Evolutionary conservation across 2,329 filamentous ascomycete genomes (phyloP), one percentile per base, ranked within the genome.

Genomic region (Cadophora sp.): DNA sequence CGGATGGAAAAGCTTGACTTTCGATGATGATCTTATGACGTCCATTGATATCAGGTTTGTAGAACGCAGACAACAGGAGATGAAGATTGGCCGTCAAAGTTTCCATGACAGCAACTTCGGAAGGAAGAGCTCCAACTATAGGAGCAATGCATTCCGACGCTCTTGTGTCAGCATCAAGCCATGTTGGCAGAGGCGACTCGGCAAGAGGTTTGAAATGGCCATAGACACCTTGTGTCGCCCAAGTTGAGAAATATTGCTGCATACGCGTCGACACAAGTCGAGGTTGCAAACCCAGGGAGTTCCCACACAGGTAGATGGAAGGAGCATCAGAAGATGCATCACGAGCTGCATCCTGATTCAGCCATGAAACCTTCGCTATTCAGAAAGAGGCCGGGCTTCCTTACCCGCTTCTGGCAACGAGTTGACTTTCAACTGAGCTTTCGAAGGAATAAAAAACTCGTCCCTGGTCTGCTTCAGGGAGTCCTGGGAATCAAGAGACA

Each of bases 41-140:
- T 24, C 81, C 80, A 48, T 80, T 80, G 80, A 85, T 73, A 8
- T 87, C 89, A 0, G 92, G 92, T 43, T 82, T 85, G 79, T 94
- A 95, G 81, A 94, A 94, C 74, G 91, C 92, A 40, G 89, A 87
- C 89, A 95, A 89, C 63, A 94, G 81, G 24, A 94, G 79, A 80
- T 95, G 92, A 63, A 95, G 77, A 77, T 95, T 94, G 26, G 88
- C 89, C 16, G 92, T 94, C 78, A 95, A 79, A 0, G 91, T 93
- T 74, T 92, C 89, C 92, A 94, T 94, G 22, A 93, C 86, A 19
- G 90, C 91, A 4, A 94, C 90, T 77, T 95, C 92, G 64, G 84
- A 84, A 43, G 85, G 79, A 29, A 84, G 80, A 1, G 91, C 92
- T 14, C 92, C 92, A 24, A 95, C 90, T 63, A 95, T 82, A 9